phyloP scores from a whole-genome alignment of 768 basidiomycete species.

The Tulasnella sp. region DNA sequence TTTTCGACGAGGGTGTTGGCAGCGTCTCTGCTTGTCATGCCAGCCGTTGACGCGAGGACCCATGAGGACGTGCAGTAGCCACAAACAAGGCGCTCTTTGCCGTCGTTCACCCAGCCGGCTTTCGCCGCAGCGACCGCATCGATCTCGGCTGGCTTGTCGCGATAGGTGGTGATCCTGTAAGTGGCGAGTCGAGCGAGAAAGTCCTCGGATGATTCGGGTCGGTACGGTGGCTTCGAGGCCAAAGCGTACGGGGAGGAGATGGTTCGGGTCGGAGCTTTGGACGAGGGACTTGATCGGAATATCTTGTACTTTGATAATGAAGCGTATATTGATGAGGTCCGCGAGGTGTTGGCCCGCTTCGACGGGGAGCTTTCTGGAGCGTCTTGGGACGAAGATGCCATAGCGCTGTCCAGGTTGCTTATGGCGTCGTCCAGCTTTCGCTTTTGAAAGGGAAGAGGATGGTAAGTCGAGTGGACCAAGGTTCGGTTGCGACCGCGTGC shows the following conservation, averaged over 20 bases:
- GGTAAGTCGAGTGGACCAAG: neutral
- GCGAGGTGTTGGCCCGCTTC: constrained; percentile 55
- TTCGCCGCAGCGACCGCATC: constrained; percentile 80
- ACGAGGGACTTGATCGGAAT: constrained; percentile 54
- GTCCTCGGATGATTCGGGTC: constrained; percentile 74
- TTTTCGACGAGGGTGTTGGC: constrained; percentile 74
- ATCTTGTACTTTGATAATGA: constrained; percentile 68
- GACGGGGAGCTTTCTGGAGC: constrained; percentile 48
- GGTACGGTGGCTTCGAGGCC: constrained; percentile 51
- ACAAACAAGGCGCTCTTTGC: constrained; percentile 37
- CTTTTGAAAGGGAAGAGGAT: constrained; percentile 45
- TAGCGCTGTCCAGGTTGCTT: constrained; percentile 60
- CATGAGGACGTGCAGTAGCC: constrained; percentile 34
- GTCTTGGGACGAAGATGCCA: constrained; percentile 53
- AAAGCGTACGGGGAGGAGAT: constrained; percentile 40
- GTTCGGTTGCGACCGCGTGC: neutral
- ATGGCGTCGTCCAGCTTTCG: constrained; percentile 84
- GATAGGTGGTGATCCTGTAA: constrained; percentile 77
- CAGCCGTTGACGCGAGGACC: constrained; percentile 33
- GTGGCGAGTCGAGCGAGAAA: constrained; percentile 75
- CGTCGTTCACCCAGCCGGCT: constrained; percentile 81
- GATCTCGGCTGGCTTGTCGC: constrained; percentile 72
- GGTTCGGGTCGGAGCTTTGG: constrained; percentile 49
- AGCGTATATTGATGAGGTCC: constrained; percentile 63
- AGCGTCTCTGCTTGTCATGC: constrained; percentile 36